Base-by-base conservation (phyloP, 2,329 filamentous ascomycete species). In the Botrytis fabae region DNA sequence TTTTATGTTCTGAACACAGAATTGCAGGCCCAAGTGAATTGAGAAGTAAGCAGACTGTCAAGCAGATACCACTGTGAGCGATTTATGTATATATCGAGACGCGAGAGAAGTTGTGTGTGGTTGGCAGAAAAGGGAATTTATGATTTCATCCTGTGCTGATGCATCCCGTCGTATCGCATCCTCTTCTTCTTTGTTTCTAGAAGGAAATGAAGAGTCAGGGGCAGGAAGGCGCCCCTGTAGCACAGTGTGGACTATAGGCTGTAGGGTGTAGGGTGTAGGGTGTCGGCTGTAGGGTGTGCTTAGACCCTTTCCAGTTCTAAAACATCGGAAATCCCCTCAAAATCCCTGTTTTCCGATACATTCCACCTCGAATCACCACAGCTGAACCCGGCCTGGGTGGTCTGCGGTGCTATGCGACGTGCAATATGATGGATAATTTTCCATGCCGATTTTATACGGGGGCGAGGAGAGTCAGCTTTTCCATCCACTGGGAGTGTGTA, bases 321-420 rank as follows among this genome's bases (percentile, higher is more conserved):
- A 65, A 35, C 28, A 65, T 48, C 44, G 63, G 63, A 2, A 65
- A 65, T 48, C 40, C 63, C 44, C 63, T 48, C 14, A 4, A 54
- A 28, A 66, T 28, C 64, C 64, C 46, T 54, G 64, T 66, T 48
- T 66, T 54, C 64, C 64, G 64, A 54, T 12, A 66, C 54, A 54
- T 66, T 54, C 46, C 64, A 54, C 64, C 18, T 66, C 25, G 32
- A 28, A 46, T n/a, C 22, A 51, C 63, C 9, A 38, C 12, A 40
- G 22, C 44, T 66, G 32, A 66, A 66, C 44, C 63, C 38, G 63
- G 48, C 14, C 40, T 42, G 40, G 61, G 32, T 57, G n/a, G n/a
- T 28, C 14, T 57, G 51, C 14, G 7, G 7, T 38, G 8, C 38
- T 8, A 38, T 38, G 8, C 38, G 1, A 38, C 8, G 38, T 38